Conservation (phyloP, 176 grass and related monocot species). For the bread wheat (Triticum aestivum) region DNA sequence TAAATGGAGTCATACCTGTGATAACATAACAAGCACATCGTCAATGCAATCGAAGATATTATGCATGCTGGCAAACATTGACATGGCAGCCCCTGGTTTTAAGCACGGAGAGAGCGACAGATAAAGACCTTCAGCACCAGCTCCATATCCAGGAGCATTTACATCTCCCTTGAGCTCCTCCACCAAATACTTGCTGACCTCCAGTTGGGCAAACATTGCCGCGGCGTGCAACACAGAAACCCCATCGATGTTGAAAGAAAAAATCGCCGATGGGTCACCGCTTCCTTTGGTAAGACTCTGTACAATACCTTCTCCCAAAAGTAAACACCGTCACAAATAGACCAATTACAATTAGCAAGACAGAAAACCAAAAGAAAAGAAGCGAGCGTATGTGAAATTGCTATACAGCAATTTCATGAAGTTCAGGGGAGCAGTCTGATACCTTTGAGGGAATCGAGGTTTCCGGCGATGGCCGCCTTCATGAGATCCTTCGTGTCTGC, state of each 20-base stretch:
- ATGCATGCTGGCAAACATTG: background rate
- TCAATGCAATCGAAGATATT: background rate
- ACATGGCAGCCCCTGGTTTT: background rate
- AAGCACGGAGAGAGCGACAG: background rate
- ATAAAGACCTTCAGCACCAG: background rate
- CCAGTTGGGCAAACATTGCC: background rate
- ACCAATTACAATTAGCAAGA: background rate
- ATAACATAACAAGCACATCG: background rate
- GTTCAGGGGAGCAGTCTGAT: background rate
- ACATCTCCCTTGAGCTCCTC: constrained; percentile 25
- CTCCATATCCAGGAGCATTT: background rate
- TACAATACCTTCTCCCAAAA: background rate
- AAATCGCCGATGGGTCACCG: background rate
- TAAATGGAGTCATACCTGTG: constrained; percentile 19
- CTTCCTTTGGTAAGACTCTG: background rate
- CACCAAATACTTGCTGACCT: constrained; percentile 32
- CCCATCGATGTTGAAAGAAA: background rate
- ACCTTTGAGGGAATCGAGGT: constrained; percentile 28
- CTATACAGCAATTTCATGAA: background rate
- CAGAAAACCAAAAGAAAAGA: background rate
- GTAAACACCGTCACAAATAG: background rate
- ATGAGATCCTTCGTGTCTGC: background rate
- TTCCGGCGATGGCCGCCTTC: background rate
- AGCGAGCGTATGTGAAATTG: background rate
- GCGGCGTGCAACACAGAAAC: background rate